Base-by-base conservation (phyloP, 345 rosid genomes). In the Lenwebbia sp. region DNA sequence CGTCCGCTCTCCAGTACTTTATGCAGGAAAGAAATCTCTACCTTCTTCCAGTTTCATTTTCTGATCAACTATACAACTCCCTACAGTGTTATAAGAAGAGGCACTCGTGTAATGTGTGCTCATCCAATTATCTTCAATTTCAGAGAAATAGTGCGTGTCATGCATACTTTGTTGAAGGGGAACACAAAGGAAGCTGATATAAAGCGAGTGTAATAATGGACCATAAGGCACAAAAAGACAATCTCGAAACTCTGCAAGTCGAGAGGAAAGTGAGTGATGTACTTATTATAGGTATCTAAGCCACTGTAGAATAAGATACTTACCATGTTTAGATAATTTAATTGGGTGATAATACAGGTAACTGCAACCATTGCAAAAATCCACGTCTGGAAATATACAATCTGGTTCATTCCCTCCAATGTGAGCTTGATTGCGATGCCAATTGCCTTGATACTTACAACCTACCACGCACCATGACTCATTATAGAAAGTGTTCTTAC, bases 381-480 rank as follows among this genome's bases (percentile, higher is more conserved):
- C 98, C 98, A 95, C 2, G 96, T 92, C 88, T 93, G 94, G 58
- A 90, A 90, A 88, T 92, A 92, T 65, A 85, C 89, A 83, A 92
- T 91, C 88, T 95, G 98, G 89, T 92, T 91, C 55, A 84, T 85
- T 84, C 98, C 98, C 84, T 92, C 95, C 81, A 94, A 22, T 62
- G 96, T 93, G 84, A 95, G 91, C 85, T 95, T 89, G 90, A 95
- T 94, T 23, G 96, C 98, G 88, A 95, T 95, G 54, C 98, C 98
- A 30, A 95, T 90, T 75, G 98, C 98, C 88, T 95, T 95, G 84
- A 95, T 88, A 85, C 98, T 95, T 96, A 95, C 94, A 56, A 95
- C 98, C 98, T 95, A 91, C 86, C 87, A 83, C 33, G 60, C 2
- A 83, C 33, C 44, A 33, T 52, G 49, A 52, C 37, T 26, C 41